phyloP scores from a whole-genome alignment of 495 filamentous ascomycete genomes.

The Hypoxylon fuscum region DNA sequence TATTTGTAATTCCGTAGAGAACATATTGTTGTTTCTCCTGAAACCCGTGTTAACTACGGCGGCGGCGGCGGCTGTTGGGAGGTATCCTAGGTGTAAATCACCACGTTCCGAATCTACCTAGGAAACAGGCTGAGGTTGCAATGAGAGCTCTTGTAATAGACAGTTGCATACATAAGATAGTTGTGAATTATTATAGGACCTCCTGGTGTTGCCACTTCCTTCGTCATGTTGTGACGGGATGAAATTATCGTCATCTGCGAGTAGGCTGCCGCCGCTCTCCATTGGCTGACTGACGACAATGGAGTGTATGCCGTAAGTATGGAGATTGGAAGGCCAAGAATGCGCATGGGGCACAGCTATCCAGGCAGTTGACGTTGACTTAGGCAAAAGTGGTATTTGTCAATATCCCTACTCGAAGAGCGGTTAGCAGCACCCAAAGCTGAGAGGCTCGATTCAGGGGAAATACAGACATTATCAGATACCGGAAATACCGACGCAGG shows the following conservation, averaged over 20 bases:
- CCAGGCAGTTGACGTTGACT: neutral
- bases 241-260: constrained; percentile 16
- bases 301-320: constrained; percentile 1
- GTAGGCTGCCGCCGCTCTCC: neutral
- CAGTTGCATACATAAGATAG: constrained; percentile 6
- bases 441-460: constrained; percentile 11
- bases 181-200: constrained; percentile 19
- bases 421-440: constrained; percentile 6
- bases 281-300: constrained; percentile 16
- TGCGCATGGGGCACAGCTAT: constrained; percentile 1
- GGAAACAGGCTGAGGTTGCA: constrained; percentile 6
- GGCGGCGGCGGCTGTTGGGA: neutral
- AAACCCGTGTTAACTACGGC: neutral
- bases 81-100: neutral
- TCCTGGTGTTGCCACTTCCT: constrained; percentile 17
- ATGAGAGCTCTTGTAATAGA: neutral
- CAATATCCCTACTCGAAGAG: neutral
- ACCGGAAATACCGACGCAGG: neutral
- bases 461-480: neutral
- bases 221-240: constrained; percentile 2
- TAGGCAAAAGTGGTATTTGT: constrained; percentile 5
- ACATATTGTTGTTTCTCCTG: neutral
- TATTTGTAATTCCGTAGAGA: neutral
- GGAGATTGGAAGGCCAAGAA: neutral
- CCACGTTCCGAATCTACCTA: constrained; percentile 6